Percentiles rank a stretch among this genome's conserved stretches.
These are phyloP conservation scores for Apiotrichum domesticum DNA, from an alignment of 1,284 basidiomycete genomes.

Conservation along the genomic window DNA sequence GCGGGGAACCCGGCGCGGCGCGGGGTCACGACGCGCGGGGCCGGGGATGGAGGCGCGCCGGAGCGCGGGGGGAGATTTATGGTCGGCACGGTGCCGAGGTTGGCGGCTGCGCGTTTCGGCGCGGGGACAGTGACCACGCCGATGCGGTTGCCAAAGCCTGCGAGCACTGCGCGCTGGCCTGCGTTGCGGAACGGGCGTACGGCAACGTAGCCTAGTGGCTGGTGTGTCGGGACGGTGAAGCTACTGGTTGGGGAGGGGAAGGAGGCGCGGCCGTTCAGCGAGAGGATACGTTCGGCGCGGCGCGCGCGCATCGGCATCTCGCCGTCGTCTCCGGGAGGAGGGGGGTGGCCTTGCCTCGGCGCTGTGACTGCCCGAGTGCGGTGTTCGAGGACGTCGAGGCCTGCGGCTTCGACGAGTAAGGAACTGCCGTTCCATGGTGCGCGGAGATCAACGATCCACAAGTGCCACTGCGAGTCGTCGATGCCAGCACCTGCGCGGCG, in stretches of 20 bases:
- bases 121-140: slow-evolving; percentile 23
- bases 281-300: slow-evolving; percentile 33
- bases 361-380: slow-evolving; percentile 2
- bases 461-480: slow-evolving; percentile 37
- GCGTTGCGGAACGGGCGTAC: slow-evolving; percentile 23
- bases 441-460: slow-evolving; percentile 32
- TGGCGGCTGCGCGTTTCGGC: not conserved
- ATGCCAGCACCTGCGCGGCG: slow-evolving; percentile 26
- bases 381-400: slow-evolving; percentile 17
- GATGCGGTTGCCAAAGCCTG: slow-evolving; percentile 39
- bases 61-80: not conserved
- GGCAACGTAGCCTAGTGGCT: slow-evolving; percentile 31
- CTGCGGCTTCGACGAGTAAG: slow-evolving; percentile 23
- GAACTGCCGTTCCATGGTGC: slow-evolving; percentile 30
- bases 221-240: slow-evolving; percentile 27
- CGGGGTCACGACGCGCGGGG: not conserved
- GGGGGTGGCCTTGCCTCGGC: not conserved
- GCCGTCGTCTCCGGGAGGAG: slow-evolving; percentile 1
- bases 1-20: not conserved
- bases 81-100: not conserved
- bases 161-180: slow-evolving; percentile 18
- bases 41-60: not conserved
- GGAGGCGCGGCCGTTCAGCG: slow-evolving; percentile 31
- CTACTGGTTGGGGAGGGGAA: slow-evolving; percentile 25
- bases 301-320: slow-evolving; percentile 25